Percentiles rank a stretch among this genome's conserved stretches.
Evolutionary conservation across 495 filamentous ascomycete genomes (phyloP).

Genomic region (Chaetomium fimeti): DNA sequence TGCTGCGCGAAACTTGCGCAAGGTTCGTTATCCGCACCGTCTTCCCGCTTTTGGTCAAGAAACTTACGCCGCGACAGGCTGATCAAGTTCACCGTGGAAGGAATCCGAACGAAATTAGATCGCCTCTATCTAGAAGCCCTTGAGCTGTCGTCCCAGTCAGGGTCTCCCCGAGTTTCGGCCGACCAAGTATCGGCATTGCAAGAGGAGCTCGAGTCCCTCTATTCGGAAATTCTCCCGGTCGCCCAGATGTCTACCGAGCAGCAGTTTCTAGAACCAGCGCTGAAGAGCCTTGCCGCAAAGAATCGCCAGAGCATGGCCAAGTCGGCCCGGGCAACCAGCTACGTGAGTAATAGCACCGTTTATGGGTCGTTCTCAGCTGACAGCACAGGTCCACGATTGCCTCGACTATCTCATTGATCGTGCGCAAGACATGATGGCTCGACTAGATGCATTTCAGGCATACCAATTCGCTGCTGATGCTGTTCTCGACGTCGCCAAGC

Average conservation of each 20-base stretch:
- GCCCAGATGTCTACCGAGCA: conserved; percentile 62
- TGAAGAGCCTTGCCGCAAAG: conserved; percentile 42
- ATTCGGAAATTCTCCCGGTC: conserved; percentile 61
- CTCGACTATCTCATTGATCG: conserved; percentile 41
- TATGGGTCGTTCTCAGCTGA: conserved; percentile 13
- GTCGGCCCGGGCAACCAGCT: conserved; percentile 41
- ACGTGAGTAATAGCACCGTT: conserved; percentile 34
- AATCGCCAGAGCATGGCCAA: conserved; percentile 38
- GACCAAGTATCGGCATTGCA: conserved; percentile 47
- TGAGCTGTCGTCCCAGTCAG: conserved; percentile 28
- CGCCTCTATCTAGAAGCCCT: conserved; percentile 48
- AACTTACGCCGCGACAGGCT: conserved; percentile 32
- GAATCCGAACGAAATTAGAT: conserved; percentile 46
- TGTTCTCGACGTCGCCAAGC: conserved; percentile 31
- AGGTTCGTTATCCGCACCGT: conserved; percentile 24
- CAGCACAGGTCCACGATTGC: conserved; percentile 38
- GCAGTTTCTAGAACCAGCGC: conserved; percentile 57
- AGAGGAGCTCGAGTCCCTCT: conserved; percentile 61
- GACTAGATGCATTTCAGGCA: conserved; percentile 33
- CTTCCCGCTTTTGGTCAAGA: not conserved
- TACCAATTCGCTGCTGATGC: conserved; percentile 35
- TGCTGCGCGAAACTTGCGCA: conserved; percentile 46
- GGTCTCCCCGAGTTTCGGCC: conserved; percentile 23
- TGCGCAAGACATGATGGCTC: conserved; percentile 27
- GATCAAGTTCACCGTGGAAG: conserved; percentile 52